phyloP scores from a whole-genome alignment of 306 rosid species.

The Prunus davidiana region DNA sequence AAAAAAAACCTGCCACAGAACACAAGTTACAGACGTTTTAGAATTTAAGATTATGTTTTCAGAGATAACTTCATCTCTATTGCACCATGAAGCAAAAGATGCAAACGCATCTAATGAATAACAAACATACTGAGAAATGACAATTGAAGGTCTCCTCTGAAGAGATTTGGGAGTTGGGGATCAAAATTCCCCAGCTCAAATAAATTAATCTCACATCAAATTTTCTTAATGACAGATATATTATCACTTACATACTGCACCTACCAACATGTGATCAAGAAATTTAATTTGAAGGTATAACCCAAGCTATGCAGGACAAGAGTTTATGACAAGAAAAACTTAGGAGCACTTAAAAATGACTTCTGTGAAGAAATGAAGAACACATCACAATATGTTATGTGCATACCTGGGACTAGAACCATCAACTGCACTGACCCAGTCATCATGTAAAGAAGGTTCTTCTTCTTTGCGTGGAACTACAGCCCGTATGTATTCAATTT shows the following conservation, averaged over 20 bases:
- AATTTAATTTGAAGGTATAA: background rate
- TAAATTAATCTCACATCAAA: background rate
- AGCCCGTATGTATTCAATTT: conserved; percentile 68
- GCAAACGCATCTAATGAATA: background rate
- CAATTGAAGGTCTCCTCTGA: background rate
- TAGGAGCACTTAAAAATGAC: background rate
- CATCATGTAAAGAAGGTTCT: conserved; percentile 82
- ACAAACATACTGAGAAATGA: background rate
- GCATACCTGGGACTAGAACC: conserved; percentile 83
- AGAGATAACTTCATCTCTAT: background rate
- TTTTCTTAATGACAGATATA: background rate
- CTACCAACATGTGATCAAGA: background rate
- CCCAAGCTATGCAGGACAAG: background rate
- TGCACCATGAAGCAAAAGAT: background rate
- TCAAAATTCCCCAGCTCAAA: background rate
- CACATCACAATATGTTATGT: background rate
- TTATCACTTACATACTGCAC: background rate
- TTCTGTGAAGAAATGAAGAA: background rate
- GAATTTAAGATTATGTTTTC: background rate
- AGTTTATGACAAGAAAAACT: background rate
- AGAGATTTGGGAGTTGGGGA: background rate
- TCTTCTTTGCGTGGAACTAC: conserved; percentile 84
- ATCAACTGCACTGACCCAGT: conserved; percentile 96
- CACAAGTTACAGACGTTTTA: conserved; percentile 8
- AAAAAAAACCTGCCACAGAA: conserved; percentile 74